Conservation (phyloP, 768 basidiomycete genomes). For the Termitomyces heimii region DNA sequence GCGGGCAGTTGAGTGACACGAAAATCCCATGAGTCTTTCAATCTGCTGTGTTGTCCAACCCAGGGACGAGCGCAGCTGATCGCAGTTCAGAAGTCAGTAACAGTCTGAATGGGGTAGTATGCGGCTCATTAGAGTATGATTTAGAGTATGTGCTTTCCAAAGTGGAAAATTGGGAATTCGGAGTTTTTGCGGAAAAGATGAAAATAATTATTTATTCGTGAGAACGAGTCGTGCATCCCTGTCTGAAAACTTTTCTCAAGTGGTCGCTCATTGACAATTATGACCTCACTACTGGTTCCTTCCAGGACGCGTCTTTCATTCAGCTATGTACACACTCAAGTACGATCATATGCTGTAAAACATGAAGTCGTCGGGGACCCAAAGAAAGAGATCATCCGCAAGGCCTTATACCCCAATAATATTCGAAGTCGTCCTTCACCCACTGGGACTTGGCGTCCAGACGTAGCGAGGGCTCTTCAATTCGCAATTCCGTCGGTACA, state of each 20-base stretch:
- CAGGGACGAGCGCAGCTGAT: not conserved
- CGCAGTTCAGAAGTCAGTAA: not conserved
- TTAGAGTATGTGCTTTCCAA: too few species aligned
- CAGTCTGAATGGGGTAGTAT: too few species aligned
- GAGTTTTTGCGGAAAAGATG: not conserved
- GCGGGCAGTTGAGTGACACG: not conserved
- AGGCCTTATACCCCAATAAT: slow-evolving; percentile 75
- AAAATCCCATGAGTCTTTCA: not conserved
- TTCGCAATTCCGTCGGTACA: slow-evolving; percentile 84
- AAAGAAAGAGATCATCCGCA: slow-evolving; percentile 68
- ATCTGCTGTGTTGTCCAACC: not conserved
- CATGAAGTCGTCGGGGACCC: slow-evolving; percentile 47
- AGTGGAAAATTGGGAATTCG: too few species aligned
- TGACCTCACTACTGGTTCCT: slow-evolving; percentile 27
- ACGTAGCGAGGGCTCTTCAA: slow-evolving; percentile 71
- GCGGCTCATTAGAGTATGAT: too few species aligned
- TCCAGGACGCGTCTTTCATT: slow-evolving; percentile 24
- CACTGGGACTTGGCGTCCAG: slow-evolving; percentile 78
- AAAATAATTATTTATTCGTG: not conserved
- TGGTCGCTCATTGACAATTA: not conserved
- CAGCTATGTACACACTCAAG: slow-evolving; percentile 21
- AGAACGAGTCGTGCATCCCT: not conserved
- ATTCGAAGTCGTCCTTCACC: slow-evolving; percentile 67
- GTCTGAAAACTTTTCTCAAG: not conserved
- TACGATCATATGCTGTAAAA: slow-evolving; percentile 35